Conservation (phyloP, 164 flowering plant genomes). For the Nymphaea colorata region DNA sequence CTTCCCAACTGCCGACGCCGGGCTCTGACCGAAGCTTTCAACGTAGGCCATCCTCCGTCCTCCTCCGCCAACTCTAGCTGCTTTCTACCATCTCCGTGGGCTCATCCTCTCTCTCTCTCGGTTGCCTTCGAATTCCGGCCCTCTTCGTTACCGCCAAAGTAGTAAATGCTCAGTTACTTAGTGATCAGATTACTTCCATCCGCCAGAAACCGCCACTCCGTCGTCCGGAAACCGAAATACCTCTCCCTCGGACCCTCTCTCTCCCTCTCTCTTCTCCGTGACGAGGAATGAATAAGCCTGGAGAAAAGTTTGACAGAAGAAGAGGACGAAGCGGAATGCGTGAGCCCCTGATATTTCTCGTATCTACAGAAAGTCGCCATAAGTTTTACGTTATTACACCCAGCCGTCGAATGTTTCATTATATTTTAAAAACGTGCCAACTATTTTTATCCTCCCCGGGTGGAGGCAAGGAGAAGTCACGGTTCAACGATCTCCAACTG, state of each 20-base stretch:
- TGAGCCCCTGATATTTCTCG: too few relatives aligned
- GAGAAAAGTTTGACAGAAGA: too few relatives aligned
- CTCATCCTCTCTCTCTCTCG: conserved; percentile 1
- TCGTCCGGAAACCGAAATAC: neutral
- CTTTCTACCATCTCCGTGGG: neutral
- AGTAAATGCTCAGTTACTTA: neutral
- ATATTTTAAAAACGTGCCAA: too few relatives aligned
- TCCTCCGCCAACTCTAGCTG: neutral
- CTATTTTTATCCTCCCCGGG: too few relatives aligned
- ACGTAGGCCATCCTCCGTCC: neutral
- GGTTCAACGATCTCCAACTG: too few relatives aligned
- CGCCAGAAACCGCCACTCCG: neutral
- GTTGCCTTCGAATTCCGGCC: neutral
- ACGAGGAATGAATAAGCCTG: too few relatives aligned
- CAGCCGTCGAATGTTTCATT: too few relatives aligned
- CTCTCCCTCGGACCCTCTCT: neutral
- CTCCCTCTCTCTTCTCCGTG: neutral
- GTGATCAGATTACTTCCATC: neutral
- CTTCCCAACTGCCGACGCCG: neutral
- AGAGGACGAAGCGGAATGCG: too few relatives aligned
- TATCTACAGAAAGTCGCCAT: too few relatives aligned
- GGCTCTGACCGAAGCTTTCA: neutral
- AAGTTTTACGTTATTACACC: too few relatives aligned
- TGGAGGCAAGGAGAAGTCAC: too few relatives aligned
- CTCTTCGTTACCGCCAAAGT: neutral